Evolutionary conservation across 2,329 filamentous ascomycete species (phyloP).

Genomic region (Exophiala aquamarina): DNA sequence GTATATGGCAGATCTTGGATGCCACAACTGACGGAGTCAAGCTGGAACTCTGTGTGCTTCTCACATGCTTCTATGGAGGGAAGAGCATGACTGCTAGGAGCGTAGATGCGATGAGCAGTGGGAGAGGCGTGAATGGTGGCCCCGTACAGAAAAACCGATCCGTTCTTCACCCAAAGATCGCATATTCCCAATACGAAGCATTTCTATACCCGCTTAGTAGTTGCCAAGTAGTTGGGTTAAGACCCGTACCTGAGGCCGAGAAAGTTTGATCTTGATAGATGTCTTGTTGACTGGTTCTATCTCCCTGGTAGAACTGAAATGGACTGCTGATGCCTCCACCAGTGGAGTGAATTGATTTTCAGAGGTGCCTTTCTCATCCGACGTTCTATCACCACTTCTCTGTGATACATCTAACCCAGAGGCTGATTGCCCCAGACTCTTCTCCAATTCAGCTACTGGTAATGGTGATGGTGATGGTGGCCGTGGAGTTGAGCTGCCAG

Average conservation of each 20-base stretch:
- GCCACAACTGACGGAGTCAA: slow-evolving; percentile 14
- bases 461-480: background rate
- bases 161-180: slow-evolving; percentile 56
- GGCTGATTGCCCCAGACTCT: background rate
- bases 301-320: slow-evolving; percentile 22
- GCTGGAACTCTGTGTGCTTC: slow-evolving; percentile 19
- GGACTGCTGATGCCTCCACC: slow-evolving; percentile 19
- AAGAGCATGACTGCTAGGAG: slow-evolving; percentile 58
- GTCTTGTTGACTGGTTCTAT: slow-evolving; percentile 18
- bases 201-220: slow-evolving; percentile 32
- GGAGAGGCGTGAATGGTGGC: slow-evolving; percentile 54
- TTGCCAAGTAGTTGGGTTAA: background rate
- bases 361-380: background rate
- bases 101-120: slow-evolving; percentile 49
- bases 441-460: slow-evolving; percentile 1
- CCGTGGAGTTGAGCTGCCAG: slow-evolving; percentile 5
- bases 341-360: slow-evolving; percentile 24
- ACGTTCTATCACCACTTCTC: background rate
- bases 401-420: background rate
- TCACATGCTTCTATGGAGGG: slow-evolving; percentile 46
- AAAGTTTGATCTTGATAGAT: slow-evolving; percentile 23
- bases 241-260: slow-evolving; percentile 21
- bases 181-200: slow-evolving; percentile 53
- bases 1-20: slow-evolving; percentile 14
- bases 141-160: slow-evolving; percentile 58